Percentiles rank a stretch among this genome's conserved stretches.
phyloP scores from a whole-genome alignment of 441 rosid genomes.

The Pelargonium myrrhifolium region DNA sequence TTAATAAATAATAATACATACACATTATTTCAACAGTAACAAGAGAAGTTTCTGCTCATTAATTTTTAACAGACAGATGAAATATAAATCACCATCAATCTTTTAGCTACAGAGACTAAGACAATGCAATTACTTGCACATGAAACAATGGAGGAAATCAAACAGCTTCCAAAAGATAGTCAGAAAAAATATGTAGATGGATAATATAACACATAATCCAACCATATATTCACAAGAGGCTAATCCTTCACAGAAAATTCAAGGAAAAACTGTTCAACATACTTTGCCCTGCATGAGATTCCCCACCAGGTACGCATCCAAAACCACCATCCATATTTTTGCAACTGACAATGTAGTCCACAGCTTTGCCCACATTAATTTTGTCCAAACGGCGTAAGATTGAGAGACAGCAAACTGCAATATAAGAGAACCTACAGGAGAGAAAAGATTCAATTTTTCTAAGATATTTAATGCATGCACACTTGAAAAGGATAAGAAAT shows the following conservation, averaged over 20 bases:
- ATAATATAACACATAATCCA: too few relatives aligned
- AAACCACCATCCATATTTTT: slow-evolving; percentile 84
- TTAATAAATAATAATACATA: too few relatives aligned
- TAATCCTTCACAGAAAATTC: background rate
- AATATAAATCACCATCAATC: background rate
- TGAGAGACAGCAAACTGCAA: slow-evolving; percentile 73
- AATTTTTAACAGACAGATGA: background rate
- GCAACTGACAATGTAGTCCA: slow-evolving; percentile 68
- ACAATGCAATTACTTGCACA: background rate
- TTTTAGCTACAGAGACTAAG: background rate
- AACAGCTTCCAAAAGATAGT: background rate
- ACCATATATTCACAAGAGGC: too few relatives aligned
- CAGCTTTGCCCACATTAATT: slow-evolving; percentile 67
- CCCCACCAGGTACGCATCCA: slow-evolving; percentile 82
- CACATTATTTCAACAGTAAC: too few relatives aligned
- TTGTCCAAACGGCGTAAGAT: slow-evolving; percentile 48
- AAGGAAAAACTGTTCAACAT: slow-evolving; percentile 25
- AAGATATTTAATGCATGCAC: background rate
- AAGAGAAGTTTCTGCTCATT: background rate
- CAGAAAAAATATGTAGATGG: background rate
- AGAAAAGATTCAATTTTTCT: background rate
- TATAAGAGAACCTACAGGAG: slow-evolving; percentile 63
- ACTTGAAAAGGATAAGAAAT: background rate
- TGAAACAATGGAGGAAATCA: background rate
- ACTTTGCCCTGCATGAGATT: slow-evolving; percentile 94